Base-by-base conservation (phyloP, 768 basidiomycete species). In the Chalciporus piperatus region DNA sequence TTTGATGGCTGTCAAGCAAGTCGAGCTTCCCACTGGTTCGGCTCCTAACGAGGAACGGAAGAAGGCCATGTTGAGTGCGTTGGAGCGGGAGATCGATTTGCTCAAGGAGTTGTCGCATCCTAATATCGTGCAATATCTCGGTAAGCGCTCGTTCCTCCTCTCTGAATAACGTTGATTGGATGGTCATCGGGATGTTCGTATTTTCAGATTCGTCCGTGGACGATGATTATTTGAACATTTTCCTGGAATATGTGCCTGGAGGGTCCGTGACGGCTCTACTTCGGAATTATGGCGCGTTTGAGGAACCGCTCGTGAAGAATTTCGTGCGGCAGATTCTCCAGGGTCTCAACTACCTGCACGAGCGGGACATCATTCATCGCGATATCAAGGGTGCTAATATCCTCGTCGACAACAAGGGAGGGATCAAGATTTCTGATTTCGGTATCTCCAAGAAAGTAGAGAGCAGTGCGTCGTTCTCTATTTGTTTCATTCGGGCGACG, bases 321-420 rank as follows among this genome's bases (percentile, higher is more conserved):
- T 98, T 95, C 67, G 90, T 95, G 44, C 81, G 90, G 20, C 95
- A 97, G 68, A 96, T 96, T 56, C 74, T 95, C 39, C 83, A 84
- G 45, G 94, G 94, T 11, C 78, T 98, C 48, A 82, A 86, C 63
- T 98, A 97, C 60, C 79, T 98, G 11, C 94, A 98, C 59, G 90
- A 92, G 59, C 82, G 89, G 12, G 92, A 90, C 58, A 97, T 98
- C 68, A 93, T 98, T 51, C 94, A 98, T 70, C 89, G 94, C 11
- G 97, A 99, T 64, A 99, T 99, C 76, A 99, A 99, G 65, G 97
- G 97, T 19, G 97, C 91, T 33, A 98, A 99, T 67, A 97, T 99
- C 50, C 84, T 99, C 51, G 94, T 97, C 3, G 95, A 98, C 67
- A 98, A 98, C 74, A 96, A 96, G 68, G 93, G 94, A 16, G 93